These are phyloP conservation scores for Penicillium bovifimosum DNA, from an alignment of 495 filamentous ascomycete species.

Conservation along the genomic window DNA sequence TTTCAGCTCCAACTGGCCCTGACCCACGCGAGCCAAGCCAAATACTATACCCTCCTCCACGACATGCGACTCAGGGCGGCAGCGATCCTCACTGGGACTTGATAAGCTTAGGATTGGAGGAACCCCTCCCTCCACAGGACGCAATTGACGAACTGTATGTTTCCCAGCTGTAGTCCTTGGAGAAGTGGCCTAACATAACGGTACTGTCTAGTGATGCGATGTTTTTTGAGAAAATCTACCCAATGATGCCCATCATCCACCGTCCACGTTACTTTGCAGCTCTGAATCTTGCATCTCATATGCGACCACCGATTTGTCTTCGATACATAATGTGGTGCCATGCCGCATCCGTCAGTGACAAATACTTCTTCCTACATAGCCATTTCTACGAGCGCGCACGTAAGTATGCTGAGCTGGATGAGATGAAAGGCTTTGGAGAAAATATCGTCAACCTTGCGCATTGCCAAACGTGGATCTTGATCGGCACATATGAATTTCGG, in stretches of 20 bases:
- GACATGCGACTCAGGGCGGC: conserved; percentile 25
- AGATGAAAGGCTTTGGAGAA: conserved; percentile 91
- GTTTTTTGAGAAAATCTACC: conserved; percentile 87
- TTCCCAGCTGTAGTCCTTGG: not conserved
- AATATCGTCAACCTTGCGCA: conserved; percentile 74
- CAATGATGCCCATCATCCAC: conserved; percentile 81
- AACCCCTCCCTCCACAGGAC: conserved; percentile 82
- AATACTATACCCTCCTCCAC: conserved; percentile 15
- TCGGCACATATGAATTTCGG: conserved; percentile 86
- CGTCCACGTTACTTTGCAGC: conserved; percentile 77
- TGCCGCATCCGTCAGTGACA: conserved; percentile 76
- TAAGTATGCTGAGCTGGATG: conserved; percentile 84
- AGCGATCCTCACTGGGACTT: conserved; percentile 73
- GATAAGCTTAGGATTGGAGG: conserved; percentile 88
- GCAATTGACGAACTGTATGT: conserved; percentile 85
- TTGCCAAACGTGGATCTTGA: conserved; percentile 75
- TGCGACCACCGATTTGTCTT: conserved; percentile 81
- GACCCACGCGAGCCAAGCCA: conserved; percentile 20
- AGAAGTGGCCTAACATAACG: conserved; percentile 7
- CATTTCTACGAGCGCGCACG: conserved; percentile 83
- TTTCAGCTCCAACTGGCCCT: conserved; percentile 23
- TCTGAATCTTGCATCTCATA: conserved; percentile 76
- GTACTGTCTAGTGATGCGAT: conserved; percentile 58
- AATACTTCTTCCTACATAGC: conserved; percentile 67
- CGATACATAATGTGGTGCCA: conserved; percentile 93